phyloP scores from a whole-genome alignment of 257 asterid species.

The Osmanthus fragrans region DNA sequence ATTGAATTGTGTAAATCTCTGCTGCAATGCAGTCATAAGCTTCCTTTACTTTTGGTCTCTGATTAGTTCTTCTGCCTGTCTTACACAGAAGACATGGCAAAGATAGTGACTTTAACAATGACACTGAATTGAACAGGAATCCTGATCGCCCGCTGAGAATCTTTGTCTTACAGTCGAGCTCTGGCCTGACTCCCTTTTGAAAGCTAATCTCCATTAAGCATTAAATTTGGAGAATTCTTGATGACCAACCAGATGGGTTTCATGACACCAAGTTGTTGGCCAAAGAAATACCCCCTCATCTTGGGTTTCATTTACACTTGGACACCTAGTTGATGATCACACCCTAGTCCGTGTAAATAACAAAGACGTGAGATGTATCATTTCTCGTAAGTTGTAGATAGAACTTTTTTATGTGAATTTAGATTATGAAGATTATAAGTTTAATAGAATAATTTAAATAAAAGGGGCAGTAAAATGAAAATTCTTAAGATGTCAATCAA shows the following conservation, averaged over 20 bases:
- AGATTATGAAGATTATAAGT: neutral
- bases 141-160: slow-evolving; percentile 65
- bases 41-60: neutral
- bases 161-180: slow-evolving; percentile 84
- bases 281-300: slow-evolving; percentile 68
- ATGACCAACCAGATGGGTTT: slow-evolving; percentile 71
- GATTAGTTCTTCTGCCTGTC: neutral
- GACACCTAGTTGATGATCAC: neutral
- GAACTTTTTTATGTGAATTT: neutral
- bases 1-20: neutral
- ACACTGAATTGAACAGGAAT: slow-evolving; percentile 38
- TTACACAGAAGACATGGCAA: slow-evolving; percentile 28
- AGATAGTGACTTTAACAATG: neutral
- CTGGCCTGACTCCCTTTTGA: slow-evolving; percentile 63
- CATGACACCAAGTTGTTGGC: slow-evolving; percentile 57
- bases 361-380: neutral
- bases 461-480: neutral
- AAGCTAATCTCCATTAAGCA: slow-evolving; percentile 73
- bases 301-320: slow-evolving; percentile 51
- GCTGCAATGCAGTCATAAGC: neutral
- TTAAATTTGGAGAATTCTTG: slow-evolving; percentile 78
- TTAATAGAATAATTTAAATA: neutral
- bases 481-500: neutral
- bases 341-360: neutral
- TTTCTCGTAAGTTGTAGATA: neutral